Evolutionary conservation across 225 moss, liverwort and hornwort genomes (phyloP).

Genomic region (Physcomitrellopsis africana): DNA sequence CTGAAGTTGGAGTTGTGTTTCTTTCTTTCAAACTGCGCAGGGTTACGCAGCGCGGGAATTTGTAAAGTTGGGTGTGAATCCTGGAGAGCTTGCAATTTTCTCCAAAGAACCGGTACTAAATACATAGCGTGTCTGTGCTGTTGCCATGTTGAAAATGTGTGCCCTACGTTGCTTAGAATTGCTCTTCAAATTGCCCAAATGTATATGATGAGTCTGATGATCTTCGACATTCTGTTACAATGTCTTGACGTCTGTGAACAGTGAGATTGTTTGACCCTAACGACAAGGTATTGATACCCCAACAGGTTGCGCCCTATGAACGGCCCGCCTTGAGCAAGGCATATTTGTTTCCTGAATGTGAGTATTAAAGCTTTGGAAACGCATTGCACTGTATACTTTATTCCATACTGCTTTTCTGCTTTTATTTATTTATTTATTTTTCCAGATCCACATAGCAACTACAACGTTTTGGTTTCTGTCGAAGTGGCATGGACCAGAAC

Average conservation of each 20-base stretch:
- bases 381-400: neutral
- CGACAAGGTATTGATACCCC: constrained; percentile 8
- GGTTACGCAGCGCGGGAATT: constrained; percentile 65
- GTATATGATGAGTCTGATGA: no score
- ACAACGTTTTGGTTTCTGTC: neutral
- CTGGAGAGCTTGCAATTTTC: constrained; percentile 57
- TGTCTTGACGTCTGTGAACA: neutral
- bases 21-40: constrained; percentile 23
- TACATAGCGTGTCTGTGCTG: neutral
- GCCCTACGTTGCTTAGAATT: neutral
- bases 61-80: constrained; percentile 55
- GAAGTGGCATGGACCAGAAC: neutral
- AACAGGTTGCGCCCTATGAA: constrained; percentile 59
- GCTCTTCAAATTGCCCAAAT: neutral
- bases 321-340: constrained; percentile 64
- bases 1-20: neutral
- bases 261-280: neutral
- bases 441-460: neutral
- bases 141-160: neutral
- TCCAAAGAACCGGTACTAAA: constrained; percentile 53
- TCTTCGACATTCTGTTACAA: neutral
- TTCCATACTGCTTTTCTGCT: no score
- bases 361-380: neutral
- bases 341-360: constrained; percentile 63
- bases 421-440: neutral